These are phyloP conservation scores for Pichia deserticola DNA, from an alignment of 805 yeast genomes.

Conservation along the genomic window DNA sequence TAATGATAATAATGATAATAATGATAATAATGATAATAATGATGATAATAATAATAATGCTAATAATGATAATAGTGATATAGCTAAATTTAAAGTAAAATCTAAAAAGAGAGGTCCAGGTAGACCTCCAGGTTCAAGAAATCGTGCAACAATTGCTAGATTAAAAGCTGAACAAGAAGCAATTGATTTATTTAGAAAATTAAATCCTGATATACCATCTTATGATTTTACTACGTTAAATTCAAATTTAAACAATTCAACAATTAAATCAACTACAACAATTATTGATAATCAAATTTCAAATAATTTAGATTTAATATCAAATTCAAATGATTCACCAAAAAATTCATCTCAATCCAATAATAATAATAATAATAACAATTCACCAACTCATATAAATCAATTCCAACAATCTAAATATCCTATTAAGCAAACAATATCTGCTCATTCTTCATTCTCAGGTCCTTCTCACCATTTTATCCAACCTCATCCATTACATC, in stretches of 20 bases:
- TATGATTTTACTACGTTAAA: neutral
- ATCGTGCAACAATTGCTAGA: slow-evolving; percentile 7
- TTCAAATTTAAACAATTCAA: neutral
- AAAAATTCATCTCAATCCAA: neutral
- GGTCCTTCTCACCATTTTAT: neutral
- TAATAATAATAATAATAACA: neutral
- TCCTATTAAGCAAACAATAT: neutral
- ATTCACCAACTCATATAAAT: no score
- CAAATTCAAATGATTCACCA: neutral
- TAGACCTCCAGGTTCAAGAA: slow-evolving; percentile 9
- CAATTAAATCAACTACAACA: neutral
- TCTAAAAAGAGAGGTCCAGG: slow-evolving; percentile 5
- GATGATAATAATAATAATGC: no score
- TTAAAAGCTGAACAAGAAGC: slow-evolving; percentile 9
- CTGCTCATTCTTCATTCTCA: neutral
- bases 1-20: no score
- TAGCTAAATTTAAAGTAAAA: no score
- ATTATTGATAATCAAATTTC: neutral
- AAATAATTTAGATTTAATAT: neutral
- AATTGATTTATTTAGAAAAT: slow-evolving; percentile 2
- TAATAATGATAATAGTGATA: no score
- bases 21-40: no score
- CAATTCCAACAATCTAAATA: neutral
- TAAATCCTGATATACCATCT: slow-evolving; percentile 5
- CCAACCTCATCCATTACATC: neutral